Evolutionary conservation across 345 rosid genomes (phyloP).

Genomic region (Arabis alpina): DNA sequence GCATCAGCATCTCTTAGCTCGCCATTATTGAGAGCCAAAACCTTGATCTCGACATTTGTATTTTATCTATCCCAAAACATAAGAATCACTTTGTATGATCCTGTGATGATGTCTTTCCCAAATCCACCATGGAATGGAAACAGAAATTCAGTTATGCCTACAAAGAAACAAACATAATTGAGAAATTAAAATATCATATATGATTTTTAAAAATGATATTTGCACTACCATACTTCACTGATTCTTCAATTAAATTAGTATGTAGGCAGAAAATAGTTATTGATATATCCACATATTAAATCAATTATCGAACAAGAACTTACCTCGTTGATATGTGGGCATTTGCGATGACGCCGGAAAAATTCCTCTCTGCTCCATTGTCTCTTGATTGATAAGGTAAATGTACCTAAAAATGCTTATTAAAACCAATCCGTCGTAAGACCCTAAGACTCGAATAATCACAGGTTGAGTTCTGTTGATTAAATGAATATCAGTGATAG

Average conservation of each 20-base stretch:
- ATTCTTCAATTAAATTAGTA: no score
- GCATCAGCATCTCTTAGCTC: background rate
- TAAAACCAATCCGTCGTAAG: background rate
- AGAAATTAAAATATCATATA: no score
- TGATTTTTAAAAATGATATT: no score
- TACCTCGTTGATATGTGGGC: background rate
- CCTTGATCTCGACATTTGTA: background rate
- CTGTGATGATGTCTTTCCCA: background rate
- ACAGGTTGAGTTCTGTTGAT: background rate
- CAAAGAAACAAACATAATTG: no score
- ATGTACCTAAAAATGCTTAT: background rate
- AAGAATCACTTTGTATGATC: background rate
- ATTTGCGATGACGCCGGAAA: background rate
- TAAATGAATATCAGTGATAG: background rate
- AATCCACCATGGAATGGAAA: background rate
- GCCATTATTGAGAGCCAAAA: background rate
- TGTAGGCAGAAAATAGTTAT: no score
- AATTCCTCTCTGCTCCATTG: background rate
- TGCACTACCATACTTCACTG: background rate
- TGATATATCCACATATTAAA: background rate
- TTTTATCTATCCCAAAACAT: background rate
- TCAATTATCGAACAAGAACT: background rate
- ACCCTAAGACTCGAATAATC: background rate
- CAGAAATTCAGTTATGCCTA: no score
- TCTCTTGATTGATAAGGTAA: background rate